phyloP scores from a whole-genome alignment of 2,329 filamentous ascomycete species.

The Zymoseptoria brevis region DNA sequence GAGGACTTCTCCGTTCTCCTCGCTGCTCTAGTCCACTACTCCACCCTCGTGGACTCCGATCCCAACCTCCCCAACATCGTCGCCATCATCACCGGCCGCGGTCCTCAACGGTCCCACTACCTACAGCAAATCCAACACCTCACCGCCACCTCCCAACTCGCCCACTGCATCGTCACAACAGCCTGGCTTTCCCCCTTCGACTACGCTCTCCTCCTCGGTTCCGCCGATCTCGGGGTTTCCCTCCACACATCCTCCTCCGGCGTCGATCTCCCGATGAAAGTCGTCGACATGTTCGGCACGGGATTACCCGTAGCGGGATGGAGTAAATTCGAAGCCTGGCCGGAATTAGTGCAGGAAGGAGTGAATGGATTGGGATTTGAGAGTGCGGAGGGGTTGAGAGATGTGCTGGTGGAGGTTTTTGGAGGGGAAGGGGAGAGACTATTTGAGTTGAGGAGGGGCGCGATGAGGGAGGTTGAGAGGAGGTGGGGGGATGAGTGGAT shows the following conservation, averaged over 20 bases:
- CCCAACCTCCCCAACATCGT: slow-evolving; percentile 58
- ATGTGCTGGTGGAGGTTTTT: slow-evolving; percentile 59
- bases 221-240: slow-evolving; percentile 82
- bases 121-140: slow-evolving; percentile 57
- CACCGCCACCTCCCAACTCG: slow-evolving; percentile 53
- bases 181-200: slow-evolving; percentile 78
- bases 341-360: slow-evolving; percentile 81
- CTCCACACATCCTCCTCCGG: slow-evolving; percentile 90
- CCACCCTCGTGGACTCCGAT: slow-evolving; percentile 34
- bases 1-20: slow-evolving; percentile 90
- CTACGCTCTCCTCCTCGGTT: slow-evolving; percentile 76
- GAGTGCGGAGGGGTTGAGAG: slow-evolving; percentile 57
- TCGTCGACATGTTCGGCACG: slow-evolving; percentile 97
- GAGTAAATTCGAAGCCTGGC: slow-evolving; percentile 76
- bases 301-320: slow-evolving; percentile 87
- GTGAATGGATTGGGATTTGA: slow-evolving; percentile 81
- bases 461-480: slow-evolving; percentile 64
- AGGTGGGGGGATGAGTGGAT: slow-evolving; percentile 95
- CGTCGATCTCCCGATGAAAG: slow-evolving; percentile 96
- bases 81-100: slow-evolving; percentile 90
- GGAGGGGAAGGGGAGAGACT: slow-evolving; percentile 47
- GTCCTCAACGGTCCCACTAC: slow-evolving; percentile 73
- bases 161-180: slow-evolving; percentile 64
- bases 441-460: slow-evolving; percentile 62
- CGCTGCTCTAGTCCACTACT: slow-evolving; percentile 70